These are phyloP conservation scores for Colletotrichum sp. DNA, from an alignment of 2,329 filamentous ascomycete genomes.

Conservation along the genomic window DNA sequence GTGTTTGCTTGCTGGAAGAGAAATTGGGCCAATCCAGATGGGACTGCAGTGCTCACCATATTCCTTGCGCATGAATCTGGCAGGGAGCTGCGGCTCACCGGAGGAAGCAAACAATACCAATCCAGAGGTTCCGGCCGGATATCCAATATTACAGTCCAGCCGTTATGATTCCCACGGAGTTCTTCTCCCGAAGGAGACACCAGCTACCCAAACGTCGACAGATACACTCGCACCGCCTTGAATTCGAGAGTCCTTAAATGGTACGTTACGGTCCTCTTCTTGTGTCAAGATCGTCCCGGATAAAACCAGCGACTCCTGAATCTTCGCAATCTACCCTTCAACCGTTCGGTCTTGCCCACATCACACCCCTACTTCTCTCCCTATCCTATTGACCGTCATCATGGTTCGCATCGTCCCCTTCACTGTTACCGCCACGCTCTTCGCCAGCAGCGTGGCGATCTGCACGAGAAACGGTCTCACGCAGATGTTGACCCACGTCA, in stretches of 20 bases:
- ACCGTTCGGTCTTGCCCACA: neutral
- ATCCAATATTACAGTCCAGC: neutral
- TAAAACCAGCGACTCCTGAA: neutral
- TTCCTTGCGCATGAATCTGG: neutral
- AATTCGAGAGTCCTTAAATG: neutral
- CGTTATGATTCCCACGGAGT: neutral
- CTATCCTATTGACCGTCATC: neutral
- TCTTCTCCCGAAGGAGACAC: neutral
- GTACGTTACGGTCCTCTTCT: neutral
- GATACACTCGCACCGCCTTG: neutral
- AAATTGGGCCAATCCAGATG: neutral
- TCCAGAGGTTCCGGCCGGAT: neutral
- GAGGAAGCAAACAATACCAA: neutral
- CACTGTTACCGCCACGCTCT: neutral
- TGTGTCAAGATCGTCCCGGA: neutral
- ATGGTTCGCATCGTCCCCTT: constrained; percentile 10
- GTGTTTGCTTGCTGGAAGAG: neutral
- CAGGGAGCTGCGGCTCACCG: neutral
- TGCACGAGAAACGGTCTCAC: constrained; percentile 38
- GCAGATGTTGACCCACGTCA: constrained; percentile 34
- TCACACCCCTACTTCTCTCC: neutral
- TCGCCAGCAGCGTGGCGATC: constrained; percentile 3
- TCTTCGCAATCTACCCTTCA: neutral
- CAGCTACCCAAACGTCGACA: neutral
- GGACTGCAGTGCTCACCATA: neutral